These are phyloP conservation scores for Bocquillonia castaneifolia DNA, from an alignment of 441 rosid species.

Conservation along the genomic window DNA sequence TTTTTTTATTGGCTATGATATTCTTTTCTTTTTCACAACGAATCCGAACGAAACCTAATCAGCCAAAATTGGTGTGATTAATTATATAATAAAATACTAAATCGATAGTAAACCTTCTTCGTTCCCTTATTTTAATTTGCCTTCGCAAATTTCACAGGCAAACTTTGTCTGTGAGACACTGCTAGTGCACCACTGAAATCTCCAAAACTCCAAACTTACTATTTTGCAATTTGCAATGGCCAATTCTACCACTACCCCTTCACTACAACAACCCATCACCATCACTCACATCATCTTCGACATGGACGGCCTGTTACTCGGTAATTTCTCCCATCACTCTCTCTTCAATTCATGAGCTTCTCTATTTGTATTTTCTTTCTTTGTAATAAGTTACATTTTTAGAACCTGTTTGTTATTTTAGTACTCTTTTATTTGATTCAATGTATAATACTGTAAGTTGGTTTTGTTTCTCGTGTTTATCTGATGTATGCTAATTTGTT, in stretches of 20 bases:
- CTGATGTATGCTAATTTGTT: neutral
- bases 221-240: conserved; percentile 17
- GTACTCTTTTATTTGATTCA: neutral
- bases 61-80: no score
- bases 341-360: neutral
- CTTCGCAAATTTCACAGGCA: no score
- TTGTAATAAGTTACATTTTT: neutral
- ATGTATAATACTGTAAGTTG: no score
- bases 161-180: no score
- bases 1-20: no score
- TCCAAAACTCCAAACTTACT: no score
- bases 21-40: no score
- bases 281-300: conserved; percentile 82
- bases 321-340: conserved; percentile 33
- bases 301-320: conserved; percentile 93
- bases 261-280: conserved; percentile 38
- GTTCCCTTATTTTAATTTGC: no score
- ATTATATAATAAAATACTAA: no score
- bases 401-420: neutral
- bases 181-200: no score
- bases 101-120: no score
- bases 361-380: neutral
- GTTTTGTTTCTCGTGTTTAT: neutral
- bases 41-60: no score
- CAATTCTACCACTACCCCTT: conserved; percentile 6